A percentile compares a stretch with the other conserved stretches of the same genome.
phyloP scores from a whole-genome alignment of 805 yeast genomes.

The Candida sanyiensis region DNA sequence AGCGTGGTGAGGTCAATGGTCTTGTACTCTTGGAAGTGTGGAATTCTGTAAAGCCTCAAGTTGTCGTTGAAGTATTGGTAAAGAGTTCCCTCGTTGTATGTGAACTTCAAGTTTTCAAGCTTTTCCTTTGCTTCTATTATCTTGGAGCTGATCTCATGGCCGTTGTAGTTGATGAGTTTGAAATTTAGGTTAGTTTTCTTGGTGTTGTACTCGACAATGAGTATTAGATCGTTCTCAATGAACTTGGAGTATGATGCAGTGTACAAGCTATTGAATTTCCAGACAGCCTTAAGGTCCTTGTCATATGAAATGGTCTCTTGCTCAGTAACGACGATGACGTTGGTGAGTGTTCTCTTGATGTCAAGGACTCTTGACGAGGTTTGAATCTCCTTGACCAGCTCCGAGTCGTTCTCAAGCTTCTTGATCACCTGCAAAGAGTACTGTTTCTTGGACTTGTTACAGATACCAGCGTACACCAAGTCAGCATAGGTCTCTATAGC shows the following conservation, averaged over 20 bases:
- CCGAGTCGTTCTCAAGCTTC: constrained; percentile 21
- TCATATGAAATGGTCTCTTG: constrained; percentile 9
- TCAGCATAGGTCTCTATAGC: constrained; percentile 12
- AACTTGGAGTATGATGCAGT: constrained; percentile 12
- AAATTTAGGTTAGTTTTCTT: constrained; percentile 19
- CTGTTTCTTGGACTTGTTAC: constrained; percentile 18
- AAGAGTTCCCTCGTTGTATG: constrained; percentile 19
- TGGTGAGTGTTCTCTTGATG: constrained; percentile 7
- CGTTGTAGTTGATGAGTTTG: constrained; percentile 15
- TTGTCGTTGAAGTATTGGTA: constrained; percentile 17
- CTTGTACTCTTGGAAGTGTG: constrained; percentile 21
- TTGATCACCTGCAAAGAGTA: constrained; percentile 17
- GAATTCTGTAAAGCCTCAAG: constrained; percentile 18
- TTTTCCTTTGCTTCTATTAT: constrained; percentile 17
- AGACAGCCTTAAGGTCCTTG: constrained; percentile 7
- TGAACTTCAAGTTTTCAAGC: constrained; percentile 12
- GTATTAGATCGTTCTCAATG: constrained; percentile 15
- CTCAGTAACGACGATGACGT: constrained; percentile 14
- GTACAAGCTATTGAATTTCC: constrained; percentile 18
- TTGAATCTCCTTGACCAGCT: constrained; percentile 16
- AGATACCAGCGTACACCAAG: constrained; percentile 16
- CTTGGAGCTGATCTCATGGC: constrained; percentile 23
- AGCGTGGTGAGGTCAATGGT: constrained; percentile 7
- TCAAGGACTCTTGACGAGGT: constrained; percentile 11
- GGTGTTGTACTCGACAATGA: constrained; percentile 6